Evolutionary conservation across 805 yeast genomes (phyloP), one percentile per base, ranked within the genome.

Genomic region (Candida yuanshanica): DNA sequence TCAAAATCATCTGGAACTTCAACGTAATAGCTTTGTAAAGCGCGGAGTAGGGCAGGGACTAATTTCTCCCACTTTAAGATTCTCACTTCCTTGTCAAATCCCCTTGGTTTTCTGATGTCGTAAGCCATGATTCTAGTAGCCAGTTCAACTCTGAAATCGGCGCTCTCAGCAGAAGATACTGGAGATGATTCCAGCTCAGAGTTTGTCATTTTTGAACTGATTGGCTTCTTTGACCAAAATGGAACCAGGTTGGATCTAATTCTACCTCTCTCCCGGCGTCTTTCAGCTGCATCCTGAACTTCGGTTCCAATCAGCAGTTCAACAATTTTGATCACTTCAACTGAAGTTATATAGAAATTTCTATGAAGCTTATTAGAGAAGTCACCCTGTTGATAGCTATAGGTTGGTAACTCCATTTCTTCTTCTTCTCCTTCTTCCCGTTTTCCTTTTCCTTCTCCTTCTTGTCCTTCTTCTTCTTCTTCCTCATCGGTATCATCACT

Each of bases 61-160:
- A 80, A 63, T 45, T 70, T 75, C 38, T 70, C 75, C 85, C 85
- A 79, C 42, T 71, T 67, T 46, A 79, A 58, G 35, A 80, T 78
- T 35, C 84, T 60, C 27, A 80, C 83, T 50, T 78, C 83, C 59
- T 79, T 80, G 53, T 79, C 84, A 58, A 79, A 79, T 1, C 83
- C 83, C 50, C 85, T 65, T 21, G 85, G 86, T 50, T 77, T 78
- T 51, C 83, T 68, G 23, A 67, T 62, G 43, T 74, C 78, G 55
- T 80, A 80, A 16, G 73, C 72, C 83, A 79, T 79, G 20, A 80
- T 79, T 54, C 85, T 65, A 43, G 75, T 75, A 4, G 84, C 84
- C 45, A 79, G 63, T 47, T 78, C 83, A 16, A 67, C 59, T 45
- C 78, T 63, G 50, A 66, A 68, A 47, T 67, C 71, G 9, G 20